Evolutionary conservation across 495 filamentous ascomycete genomes (phyloP), one percentile per base, ranked within the genome.

Genomic region (Symbiotaphrina buchneri): DNA sequence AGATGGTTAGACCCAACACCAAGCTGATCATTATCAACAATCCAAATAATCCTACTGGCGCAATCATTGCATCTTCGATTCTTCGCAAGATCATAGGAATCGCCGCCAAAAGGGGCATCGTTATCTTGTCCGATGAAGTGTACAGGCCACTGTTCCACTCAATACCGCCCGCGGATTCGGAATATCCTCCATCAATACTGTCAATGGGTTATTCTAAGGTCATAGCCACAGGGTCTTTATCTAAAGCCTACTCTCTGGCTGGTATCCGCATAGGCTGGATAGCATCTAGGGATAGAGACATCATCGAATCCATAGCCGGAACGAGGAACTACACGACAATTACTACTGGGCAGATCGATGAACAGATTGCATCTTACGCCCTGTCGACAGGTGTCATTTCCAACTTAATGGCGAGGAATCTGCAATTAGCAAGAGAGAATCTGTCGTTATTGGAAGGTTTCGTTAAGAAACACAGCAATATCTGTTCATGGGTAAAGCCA

Each of bases 91-190:
- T 90, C 25, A 56, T 83, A 19, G 54, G 67, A 3, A 48, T 87
- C 31, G 79, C 80, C 4, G 49, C 53, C 16, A 46, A 56, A 21
- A 54, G 62, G 20, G 59, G 66, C 28, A 75, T 87, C 34, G 69
- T 58, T 18, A 52, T 92, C 14, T 56, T 82, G 30, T 63, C 68
- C 3, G 83, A 91, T 41, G 82, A 93, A 50, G 83, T 90, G 5
- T 92, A 90, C 46, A 65, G 78, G 4, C 83, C 83, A 0, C 55
- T 91, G n/a, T 91, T 84, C 59, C 82, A 91, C 53, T 65, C 59
- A 25, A 65, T 78, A 30, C 56, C 56, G 10, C 63, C 67, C 2
- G 43, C 57, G 22, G 57, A 66, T 33, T 15, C 51, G 0, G 55
- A 63, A 5, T 69, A 70, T 35, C 77, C 78, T 3, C 68, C 67